Conservation (phyloP, 176 grass and related monocot genomes). For the Pontederia crassipes region DNA sequence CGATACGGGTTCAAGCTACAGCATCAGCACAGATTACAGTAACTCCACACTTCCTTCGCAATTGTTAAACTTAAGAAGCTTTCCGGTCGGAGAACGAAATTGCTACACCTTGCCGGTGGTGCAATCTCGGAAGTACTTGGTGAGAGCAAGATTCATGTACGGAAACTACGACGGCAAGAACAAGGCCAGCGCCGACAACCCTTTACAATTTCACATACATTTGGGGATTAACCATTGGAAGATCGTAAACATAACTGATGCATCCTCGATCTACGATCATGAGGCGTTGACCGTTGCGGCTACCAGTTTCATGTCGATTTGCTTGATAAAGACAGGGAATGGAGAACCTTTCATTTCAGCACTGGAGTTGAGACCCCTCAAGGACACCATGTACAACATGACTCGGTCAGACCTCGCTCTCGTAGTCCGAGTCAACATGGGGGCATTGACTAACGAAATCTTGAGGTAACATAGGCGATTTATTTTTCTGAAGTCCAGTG, state of each 20-base stretch:
- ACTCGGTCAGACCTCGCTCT: too few relatives aligned
- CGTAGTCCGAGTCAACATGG: too few relatives aligned
- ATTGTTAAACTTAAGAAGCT: constrained; percentile 34
- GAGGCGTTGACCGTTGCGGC: constrained; percentile 27
- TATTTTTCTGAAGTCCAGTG: too few relatives aligned
- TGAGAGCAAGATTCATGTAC: not conserved
- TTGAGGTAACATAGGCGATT: too few relatives aligned
- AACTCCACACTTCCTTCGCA: too few relatives aligned
- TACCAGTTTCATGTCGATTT: constrained; percentile 15
- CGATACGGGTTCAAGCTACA: too few relatives aligned
- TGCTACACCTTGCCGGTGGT: constrained; percentile 12
- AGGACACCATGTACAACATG: too few relatives aligned
- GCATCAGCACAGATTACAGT: too few relatives aligned
- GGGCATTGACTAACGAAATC: too few relatives aligned
- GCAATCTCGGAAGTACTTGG: not conserved
- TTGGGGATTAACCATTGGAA: constrained; percentile 27
- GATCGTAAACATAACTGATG: constrained; percentile 28
- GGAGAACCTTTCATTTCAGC: too few relatives aligned
- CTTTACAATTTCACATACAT: constrained; percentile 9
- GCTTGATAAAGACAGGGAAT: too few relatives aligned
- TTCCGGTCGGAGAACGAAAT: constrained; percentile 14
- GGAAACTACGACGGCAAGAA: constrained; percentile 17
- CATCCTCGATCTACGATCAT: fast-evolving
- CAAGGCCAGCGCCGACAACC: not conserved
- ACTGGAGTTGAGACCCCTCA: too few relatives aligned